Conservation (phyloP, 352 stramenopile genomes). For the Globisporangium cystogenes region DNA sequence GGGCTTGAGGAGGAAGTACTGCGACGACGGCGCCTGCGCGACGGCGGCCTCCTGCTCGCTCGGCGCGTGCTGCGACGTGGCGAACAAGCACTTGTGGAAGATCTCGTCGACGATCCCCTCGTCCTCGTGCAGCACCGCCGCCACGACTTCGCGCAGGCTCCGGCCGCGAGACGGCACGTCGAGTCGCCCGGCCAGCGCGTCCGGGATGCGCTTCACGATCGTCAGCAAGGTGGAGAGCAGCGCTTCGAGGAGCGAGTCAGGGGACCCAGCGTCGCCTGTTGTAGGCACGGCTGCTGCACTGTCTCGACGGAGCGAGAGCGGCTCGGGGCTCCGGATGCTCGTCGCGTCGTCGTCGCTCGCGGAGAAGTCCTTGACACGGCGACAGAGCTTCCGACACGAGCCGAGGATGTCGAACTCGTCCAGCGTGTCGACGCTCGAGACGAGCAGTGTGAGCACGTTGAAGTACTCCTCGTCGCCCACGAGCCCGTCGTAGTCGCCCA, state of each 20-base stretch:
- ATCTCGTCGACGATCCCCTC: conserved; percentile 67
- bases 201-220: conserved; percentile 50
- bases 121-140: conserved; percentile 37
- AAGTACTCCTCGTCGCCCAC: conserved; percentile 58
- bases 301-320: background rate
- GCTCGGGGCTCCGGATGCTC: background rate
- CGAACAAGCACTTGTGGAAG: conserved; percentile 67
- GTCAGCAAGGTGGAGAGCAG: conserved; percentile 53
- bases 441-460: conserved; percentile 51
- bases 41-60: conserved; percentile 10
- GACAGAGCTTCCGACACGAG: conserved; percentile 39
- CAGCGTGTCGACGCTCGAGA: conserved; percentile 37
- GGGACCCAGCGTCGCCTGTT: background rate
- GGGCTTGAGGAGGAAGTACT: conserved; percentile 73
- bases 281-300: background rate
- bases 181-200: conserved; percentile 34
- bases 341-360: conserved; percentile 5
- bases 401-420: conserved; percentile 37
- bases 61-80: conserved; percentile 25
- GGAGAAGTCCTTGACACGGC: conserved; percentile 41
- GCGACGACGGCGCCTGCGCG: conserved; percentile 28
- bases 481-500: conserved; percentile 38
- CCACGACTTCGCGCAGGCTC: conserved; percentile 45
- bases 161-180: conserved; percentile 35
- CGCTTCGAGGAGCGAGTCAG: conserved; percentile 43